Evolutionary conservation across 2,329 filamentous ascomycete species (phyloP), one percentile per base, ranked within the genome.

Genomic region (Cercospora sp.): DNA sequence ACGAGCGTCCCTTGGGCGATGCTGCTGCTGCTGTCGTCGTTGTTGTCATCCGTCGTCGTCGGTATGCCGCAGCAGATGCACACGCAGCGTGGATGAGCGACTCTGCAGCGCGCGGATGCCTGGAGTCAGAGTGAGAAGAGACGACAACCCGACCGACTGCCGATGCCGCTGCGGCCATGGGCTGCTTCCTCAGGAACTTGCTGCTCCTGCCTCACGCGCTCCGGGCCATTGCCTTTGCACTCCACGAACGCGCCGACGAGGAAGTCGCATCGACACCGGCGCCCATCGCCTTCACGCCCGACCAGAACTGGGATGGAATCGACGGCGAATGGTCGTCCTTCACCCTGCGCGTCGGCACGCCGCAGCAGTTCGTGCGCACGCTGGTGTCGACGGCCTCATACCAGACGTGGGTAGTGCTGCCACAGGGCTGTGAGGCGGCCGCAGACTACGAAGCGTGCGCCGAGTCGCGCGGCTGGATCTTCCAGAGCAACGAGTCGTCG

Each of bases 311-410:
- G 87, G 84, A 86, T 69, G 88, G 88, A 59, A 83, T 86, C 71
- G 90, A 92, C 76, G 90, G 90, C 9, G 84, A 84, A 70, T 94
- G 91, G 91, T 92, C 90, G 16, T 87, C 89, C 6, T 87, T 92
- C 71, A 83, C 82, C 12, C 82, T 93, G 68, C 85, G 81, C 73
- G 83, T 86, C 20, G 88, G 88, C 61, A 81, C 79, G 7, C 85
- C 87, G 13, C 76, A 78, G 26, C 85, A 87, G 74, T 79, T 80
- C 65, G 80, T 88, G 36, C 84, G 86, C 71, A 83, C 89, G 61
- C 81, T 87, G 12, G 83, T 89, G 62, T 92, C 89, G 74, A 93
- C 90, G 5, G 84, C 86, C 12, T 83, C 89, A 51, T 91, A 91
- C 40, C 90, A 92, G 78, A 88, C 90, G 53, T 92, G 90, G 90